These are phyloP conservation scores for Pyrrhoderma lamaoense DNA, from an alignment of 1,284 basidiomycete genomes.

Conservation along the genomic window DNA sequence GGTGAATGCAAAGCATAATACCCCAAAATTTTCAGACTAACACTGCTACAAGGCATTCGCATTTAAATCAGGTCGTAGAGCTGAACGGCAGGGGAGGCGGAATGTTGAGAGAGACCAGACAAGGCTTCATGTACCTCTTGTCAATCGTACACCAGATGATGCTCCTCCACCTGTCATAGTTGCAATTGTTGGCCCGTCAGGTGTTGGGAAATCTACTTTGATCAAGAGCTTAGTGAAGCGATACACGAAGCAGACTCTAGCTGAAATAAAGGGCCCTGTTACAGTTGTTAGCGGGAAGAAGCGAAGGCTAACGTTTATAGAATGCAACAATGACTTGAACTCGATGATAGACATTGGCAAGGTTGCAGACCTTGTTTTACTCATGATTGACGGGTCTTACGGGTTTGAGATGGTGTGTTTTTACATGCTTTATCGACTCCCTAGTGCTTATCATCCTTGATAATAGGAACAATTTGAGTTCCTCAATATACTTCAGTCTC, in stretches of 20 bases:
- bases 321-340: slow-evolving; percentile 97
- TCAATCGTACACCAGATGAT: slow-evolving; percentile 90
- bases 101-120: slow-evolving; percentile 94
- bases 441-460: background rate
- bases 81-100: slow-evolving; percentile 83
- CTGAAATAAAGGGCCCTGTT: slow-evolving; percentile 87
- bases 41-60: slow-evolving; percentile 75
- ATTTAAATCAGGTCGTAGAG: slow-evolving; percentile 80
- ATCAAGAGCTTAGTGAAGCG: slow-evolving; percentile 88
- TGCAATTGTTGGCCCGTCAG: slow-evolving; percentile 95
- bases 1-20: slow-evolving; percentile 35
- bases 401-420: slow-evolving; percentile 92
- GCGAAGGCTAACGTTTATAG: slow-evolving; percentile 88
- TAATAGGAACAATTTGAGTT: slow-evolving; percentile 97
- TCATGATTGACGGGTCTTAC: slow-evolving; percentile 98
- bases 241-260: slow-evolving; percentile 92
- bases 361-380: slow-evolving; percentile 89
- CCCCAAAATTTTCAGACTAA: too few relatives aligned
- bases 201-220: slow-evolving; percentile 94
- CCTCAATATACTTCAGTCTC: slow-evolving; percentile 92
- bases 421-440: background rate
- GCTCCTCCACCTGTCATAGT: slow-evolving; percentile 92
- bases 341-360: slow-evolving; percentile 98
- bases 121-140: slow-evolving; percentile 90
- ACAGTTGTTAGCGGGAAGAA: slow-evolving; percentile 95